Evolutionary conservation across 2,329 filamentous ascomycete species (phyloP).

Genomic region (Pestalotiopsis sp.): DNA sequence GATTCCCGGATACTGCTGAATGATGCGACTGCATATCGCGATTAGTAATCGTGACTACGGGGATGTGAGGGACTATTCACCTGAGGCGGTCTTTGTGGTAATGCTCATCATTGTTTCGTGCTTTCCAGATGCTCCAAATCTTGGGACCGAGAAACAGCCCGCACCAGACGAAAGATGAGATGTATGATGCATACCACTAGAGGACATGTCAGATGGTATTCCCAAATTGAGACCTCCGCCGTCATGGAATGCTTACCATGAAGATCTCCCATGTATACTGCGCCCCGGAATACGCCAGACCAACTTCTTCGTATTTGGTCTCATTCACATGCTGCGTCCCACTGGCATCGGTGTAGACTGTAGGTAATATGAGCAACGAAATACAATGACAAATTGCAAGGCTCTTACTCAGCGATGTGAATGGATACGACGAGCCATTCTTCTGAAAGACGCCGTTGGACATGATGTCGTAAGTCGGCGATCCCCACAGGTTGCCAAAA

Average conservation of each 20-base stretch:
- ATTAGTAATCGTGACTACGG: background rate
- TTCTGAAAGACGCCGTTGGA: constrained; percentile 56
- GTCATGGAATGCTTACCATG: constrained; percentile 12
- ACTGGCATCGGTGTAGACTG: constrained; percentile 8
- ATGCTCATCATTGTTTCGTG: background rate
- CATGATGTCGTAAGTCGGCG: constrained; percentile 54
- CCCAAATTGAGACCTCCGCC: background rate
- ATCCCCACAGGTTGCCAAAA: constrained; percentile 56
- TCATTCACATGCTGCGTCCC: constrained; percentile 37
- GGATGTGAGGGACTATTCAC: background rate
- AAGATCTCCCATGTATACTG: constrained; percentile 62
- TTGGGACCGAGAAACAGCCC: constrained; percentile 31
- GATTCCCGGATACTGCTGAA: constrained; percentile 7
- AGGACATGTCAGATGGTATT: background rate
- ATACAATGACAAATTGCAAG: background rate
- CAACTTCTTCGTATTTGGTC: constrained; percentile 48
- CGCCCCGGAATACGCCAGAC: constrained; percentile 58
- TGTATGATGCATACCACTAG: constrained; percentile 53
- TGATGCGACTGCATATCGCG: background rate
- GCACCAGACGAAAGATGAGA: constrained; percentile 62
- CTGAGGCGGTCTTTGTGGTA: constrained; percentile 9
- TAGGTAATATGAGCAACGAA: background rate
- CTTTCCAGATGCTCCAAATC: constrained; percentile 8
- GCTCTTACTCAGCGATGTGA: constrained; percentile 32
- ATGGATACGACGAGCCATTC: constrained; percentile 49